Base-by-base conservation (phyloP, 768 basidiomycete genomes). In the Trametes cinnabarina region DNA sequence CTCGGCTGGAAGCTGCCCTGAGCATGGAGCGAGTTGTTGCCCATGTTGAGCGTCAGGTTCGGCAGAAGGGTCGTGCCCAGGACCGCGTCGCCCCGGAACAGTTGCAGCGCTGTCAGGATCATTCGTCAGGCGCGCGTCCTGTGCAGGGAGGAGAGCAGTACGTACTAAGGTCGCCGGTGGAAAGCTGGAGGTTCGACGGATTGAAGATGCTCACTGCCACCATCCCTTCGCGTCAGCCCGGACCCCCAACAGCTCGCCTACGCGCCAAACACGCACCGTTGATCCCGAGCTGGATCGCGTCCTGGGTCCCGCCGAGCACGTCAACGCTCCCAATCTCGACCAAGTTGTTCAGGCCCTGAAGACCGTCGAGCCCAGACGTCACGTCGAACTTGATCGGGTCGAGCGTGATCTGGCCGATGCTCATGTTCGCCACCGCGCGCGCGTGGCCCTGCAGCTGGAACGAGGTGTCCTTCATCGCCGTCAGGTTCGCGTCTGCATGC, bases 351-450 rank as follows among this genome's bases (percentile, higher is more conserved):
- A 90, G 69, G 26, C 87, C 87, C 64, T 78, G 77, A 12, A 90
- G 69, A 30, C 88, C 88, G 20, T 75, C 71, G 47, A 90, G 70
- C 15, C 73, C 76, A 4, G 85, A 83, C 7, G 85, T 76, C 3
- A 89, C 87, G 61, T 88, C 82, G 67, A 90, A 86, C 55, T 81
- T 82, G 69, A 90, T 89, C 5, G 85, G 79, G 66, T 87, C 80
- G 8, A 90, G 76, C n/a, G 81, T 83, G 55, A 90, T 82, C 63
- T 80, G 75, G 37, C 88, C 88, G 51, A 88, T 76, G 66, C 79
- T 82, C 65, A 78, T 78, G 60, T 78, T 84, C 20, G 87, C 82
- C 9, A 86, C 70, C 3, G 88, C 82, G 19, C 76, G 74, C 51
- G 87, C 83, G 59, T 78, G 74, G 32, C 87, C 87, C 43, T 83